Conservation (phyloP, 306 rosid genomes). For the Chamaecrista fasciculata region DNA sequence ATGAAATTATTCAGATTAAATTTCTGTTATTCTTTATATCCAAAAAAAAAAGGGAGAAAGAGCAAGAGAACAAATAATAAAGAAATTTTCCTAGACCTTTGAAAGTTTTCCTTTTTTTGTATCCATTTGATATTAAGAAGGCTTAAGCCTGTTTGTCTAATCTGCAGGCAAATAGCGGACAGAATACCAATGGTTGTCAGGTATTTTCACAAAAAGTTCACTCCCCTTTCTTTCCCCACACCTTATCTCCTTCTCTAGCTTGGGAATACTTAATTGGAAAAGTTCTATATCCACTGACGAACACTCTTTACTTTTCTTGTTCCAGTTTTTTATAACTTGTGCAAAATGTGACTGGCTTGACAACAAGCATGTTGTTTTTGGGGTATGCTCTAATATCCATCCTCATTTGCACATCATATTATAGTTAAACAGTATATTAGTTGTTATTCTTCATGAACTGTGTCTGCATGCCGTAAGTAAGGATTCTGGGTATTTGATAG, state of each 20-base stretch:
- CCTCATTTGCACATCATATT: slow-evolving; percentile 22
- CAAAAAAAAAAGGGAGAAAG: too few relatives aligned
- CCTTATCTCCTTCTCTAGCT: not conserved
- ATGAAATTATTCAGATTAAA: not conserved
- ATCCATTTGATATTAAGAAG: slow-evolving; percentile 13
- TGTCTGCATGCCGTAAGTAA: slow-evolving; percentile 11
- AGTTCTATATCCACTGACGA: slow-evolving; percentile 27
- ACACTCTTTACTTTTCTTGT: slow-evolving; percentile 17
- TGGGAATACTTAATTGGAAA: not conserved
- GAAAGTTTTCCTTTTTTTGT: not conserved
- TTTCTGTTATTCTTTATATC: not conserved
- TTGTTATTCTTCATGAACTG: not conserved
- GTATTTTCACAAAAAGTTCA: slow-evolving; percentile 36
- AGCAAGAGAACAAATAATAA: too few relatives aligned
- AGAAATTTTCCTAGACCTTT: not conserved
- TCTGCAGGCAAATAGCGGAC: slow-evolving; percentile 94
- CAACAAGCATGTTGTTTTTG: slow-evolving; percentile 95
- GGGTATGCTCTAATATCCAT: slow-evolving; percentile 61
- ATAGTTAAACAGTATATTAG: not conserved
- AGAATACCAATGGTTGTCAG: slow-evolving; percentile 88
- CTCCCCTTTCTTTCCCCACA: slow-evolving; percentile 16
- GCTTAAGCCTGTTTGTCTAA: slow-evolving; percentile 2
- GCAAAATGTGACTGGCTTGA: slow-evolving; percentile 99
- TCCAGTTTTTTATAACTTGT: slow-evolving; percentile 90
- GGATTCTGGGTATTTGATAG: not conserved